A percentile compares a stretch with the other conserved stretches of the same genome.
Conservation (phyloP, 805 yeast species). For the Metschnikowia gelsemii region DNA sequence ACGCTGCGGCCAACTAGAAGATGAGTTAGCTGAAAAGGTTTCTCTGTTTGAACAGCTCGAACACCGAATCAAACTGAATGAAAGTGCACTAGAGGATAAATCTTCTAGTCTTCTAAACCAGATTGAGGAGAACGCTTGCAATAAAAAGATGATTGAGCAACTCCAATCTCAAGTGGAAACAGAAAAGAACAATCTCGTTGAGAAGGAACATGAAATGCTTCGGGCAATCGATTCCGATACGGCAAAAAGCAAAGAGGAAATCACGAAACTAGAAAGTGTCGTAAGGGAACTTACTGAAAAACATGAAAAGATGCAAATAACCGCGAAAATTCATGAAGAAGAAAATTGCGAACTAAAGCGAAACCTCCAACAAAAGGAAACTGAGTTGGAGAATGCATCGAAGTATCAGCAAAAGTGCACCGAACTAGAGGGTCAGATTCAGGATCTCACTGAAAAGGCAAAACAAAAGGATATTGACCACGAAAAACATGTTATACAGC, state of each 20-base stretch:
- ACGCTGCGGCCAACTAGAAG: background rate
- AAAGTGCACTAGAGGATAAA: background rate
- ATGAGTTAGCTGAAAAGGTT: background rate
- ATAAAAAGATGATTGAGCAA: background rate
- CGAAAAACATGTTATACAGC: constrained; percentile 6
- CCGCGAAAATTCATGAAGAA: background rate
- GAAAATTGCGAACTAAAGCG: background rate
- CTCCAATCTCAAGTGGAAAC: background rate
- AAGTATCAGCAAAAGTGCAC: background rate
- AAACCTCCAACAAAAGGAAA: background rate
- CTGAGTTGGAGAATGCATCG: background rate
- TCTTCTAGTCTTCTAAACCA: constrained; percentile 1
- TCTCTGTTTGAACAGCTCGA: background rate
- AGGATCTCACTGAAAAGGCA: constrained; percentile 1
- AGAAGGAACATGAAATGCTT: background rate
- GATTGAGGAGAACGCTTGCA: background rate
- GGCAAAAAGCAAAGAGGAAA: background rate
- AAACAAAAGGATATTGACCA: constrained; percentile 6
- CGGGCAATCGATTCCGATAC: background rate
- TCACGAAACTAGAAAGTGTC: background rate
- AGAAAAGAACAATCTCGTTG: background rate
- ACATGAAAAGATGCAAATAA: background rate
- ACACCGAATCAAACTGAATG: background rate
- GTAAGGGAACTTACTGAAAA: constrained; percentile 3
- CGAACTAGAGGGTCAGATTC: background rate